These are phyloP conservation scores for Artemisia annua DNA, from an alignment of 129 eudicot species.

Conservation along the genomic window DNA sequence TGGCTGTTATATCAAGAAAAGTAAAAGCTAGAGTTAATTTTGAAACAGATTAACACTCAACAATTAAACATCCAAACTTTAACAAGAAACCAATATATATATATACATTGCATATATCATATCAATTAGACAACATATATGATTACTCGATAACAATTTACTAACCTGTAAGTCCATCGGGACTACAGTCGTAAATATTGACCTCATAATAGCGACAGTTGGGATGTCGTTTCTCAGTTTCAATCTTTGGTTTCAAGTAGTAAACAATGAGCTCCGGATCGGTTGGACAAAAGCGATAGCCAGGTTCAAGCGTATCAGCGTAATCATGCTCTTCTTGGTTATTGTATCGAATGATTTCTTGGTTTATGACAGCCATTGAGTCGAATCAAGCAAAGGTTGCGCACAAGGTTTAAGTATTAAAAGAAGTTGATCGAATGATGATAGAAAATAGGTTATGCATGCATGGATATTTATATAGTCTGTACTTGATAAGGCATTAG, in stretches of 20 bases:
- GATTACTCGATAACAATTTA: too few species aligned
- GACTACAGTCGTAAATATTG: slow-evolving; percentile 12
- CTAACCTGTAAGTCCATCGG: not conserved
- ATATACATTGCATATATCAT: too few species aligned
- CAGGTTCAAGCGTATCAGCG: not conserved
- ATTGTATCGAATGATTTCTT: not conserved
- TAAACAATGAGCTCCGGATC: too few species aligned
- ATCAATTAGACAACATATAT: too few species aligned
- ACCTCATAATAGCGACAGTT: slow-evolving; percentile 13
- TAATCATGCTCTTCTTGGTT: not conserved
- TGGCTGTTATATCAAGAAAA: not conserved
- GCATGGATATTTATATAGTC: too few species aligned
- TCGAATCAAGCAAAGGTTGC: not conserved
- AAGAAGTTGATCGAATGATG: not conserved
- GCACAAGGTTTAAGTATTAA: not conserved
- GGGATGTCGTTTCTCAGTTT: not conserved
- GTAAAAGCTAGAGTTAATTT: too few species aligned
- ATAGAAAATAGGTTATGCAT: too few species aligned
- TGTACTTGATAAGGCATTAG: too few species aligned
- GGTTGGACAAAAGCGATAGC: too few species aligned
- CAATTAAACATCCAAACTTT: too few species aligned
- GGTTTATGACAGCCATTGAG: not conserved
- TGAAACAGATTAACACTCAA: too few species aligned
- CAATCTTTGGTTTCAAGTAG: slow-evolving; percentile 1
- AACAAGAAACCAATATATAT: too few species aligned